These are phyloP conservation scores for Coniferiporia sulphurascens DNA, from an alignment of 1,284 basidiomycete genomes.

Conservation along the genomic window DNA sequence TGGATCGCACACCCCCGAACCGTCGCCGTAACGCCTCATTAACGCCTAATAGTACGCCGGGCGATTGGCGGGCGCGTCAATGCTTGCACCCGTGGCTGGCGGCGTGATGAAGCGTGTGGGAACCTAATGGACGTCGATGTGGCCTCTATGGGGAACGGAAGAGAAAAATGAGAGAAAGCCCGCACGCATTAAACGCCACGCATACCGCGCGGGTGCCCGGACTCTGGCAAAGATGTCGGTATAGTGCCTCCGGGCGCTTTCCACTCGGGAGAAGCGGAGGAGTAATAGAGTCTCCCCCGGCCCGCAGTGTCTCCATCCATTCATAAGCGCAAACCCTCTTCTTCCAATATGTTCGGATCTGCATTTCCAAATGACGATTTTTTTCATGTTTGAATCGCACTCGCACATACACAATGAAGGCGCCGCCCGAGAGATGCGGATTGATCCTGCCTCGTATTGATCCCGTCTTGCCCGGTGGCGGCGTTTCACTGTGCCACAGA, in stretches of 20 bases:
- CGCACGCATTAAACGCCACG: too few species aligned
- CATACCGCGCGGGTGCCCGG: too few species aligned
- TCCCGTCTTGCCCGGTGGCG: not conserved
- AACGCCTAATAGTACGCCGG: not conserved
- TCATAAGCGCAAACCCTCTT: not conserved
- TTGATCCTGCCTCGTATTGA: not conserved
- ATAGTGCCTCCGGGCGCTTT: too few species aligned
- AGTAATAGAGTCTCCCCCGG: too few species aligned
- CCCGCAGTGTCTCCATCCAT: too few species aligned
- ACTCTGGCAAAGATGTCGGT: too few species aligned
- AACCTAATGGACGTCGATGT: too few species aligned
- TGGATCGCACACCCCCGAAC: not conserved
- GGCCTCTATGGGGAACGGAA: too few species aligned
- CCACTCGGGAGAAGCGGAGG: too few species aligned
- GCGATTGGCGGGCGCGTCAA: not conserved
- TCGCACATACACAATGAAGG: not conserved
- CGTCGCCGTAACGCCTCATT: not conserved
- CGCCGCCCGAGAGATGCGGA: not conserved
- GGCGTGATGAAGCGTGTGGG: not conserved
- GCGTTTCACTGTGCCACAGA: not conserved
- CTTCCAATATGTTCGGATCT: not conserved
- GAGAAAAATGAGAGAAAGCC: too few species aligned
- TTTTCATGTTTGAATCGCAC: not conserved
- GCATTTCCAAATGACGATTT: not conserved
- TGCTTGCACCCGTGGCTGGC: not conserved